phyloP scores from a whole-genome alignment of 305 asterid species.

The Solanum hybrid region DNA sequence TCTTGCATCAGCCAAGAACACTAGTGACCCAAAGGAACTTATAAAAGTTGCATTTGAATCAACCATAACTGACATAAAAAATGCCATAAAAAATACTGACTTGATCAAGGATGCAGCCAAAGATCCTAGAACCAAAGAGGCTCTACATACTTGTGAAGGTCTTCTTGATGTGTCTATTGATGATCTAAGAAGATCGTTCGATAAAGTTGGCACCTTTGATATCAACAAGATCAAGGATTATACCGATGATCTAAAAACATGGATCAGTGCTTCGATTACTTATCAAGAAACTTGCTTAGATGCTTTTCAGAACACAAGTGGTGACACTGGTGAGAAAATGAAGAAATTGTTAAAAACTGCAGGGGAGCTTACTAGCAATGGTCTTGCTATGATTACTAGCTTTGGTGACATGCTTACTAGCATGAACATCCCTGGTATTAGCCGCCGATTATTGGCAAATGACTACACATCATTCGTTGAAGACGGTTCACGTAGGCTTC shows the following conservation, averaged over 20 bases:
- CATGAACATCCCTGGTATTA: slow-evolving; percentile 20
- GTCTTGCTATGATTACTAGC: slow-evolving; percentile 59
- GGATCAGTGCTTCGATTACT: slow-evolving; percentile 72
- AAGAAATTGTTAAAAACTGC: slow-evolving; percentile 23
- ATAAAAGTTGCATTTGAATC: slow-evolving; percentile 8
- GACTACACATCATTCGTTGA: slow-evolving; percentile 7
- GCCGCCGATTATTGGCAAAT: slow-evolving; percentile 4
- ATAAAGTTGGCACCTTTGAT: slow-evolving; percentile 27
- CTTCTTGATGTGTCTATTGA: slow-evolving; percentile 46
- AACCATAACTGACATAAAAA: slow-evolving; percentile 1
- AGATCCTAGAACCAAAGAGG: slow-evolving; percentile 21
- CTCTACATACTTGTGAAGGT: slow-evolving; percentile 7
- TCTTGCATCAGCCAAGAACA: slow-evolving; percentile 7
- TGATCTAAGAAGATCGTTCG: slow-evolving; percentile 49
- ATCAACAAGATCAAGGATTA: slow-evolving; percentile 30
- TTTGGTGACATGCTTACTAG: slow-evolving; percentile 25
- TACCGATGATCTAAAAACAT: slow-evolving; percentile 53
- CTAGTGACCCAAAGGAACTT: slow-evolving; percentile 5
- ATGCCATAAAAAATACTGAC: background rate
- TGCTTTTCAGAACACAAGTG: slow-evolving; percentile 71
- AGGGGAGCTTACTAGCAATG: slow-evolving; percentile 63
- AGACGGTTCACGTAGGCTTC: slow-evolving; percentile 11
- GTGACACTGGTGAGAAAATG: slow-evolving; percentile 54
- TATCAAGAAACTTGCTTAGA: slow-evolving; percentile 74
- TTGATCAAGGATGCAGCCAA: slow-evolving; percentile 2